A percentile compares a stretch with the other conserved stretches of the same genome.
Evolutionary conservation across 2,329 filamentous ascomycete species (phyloP).

Genomic region (Colletotrichum australisinense): DNA sequence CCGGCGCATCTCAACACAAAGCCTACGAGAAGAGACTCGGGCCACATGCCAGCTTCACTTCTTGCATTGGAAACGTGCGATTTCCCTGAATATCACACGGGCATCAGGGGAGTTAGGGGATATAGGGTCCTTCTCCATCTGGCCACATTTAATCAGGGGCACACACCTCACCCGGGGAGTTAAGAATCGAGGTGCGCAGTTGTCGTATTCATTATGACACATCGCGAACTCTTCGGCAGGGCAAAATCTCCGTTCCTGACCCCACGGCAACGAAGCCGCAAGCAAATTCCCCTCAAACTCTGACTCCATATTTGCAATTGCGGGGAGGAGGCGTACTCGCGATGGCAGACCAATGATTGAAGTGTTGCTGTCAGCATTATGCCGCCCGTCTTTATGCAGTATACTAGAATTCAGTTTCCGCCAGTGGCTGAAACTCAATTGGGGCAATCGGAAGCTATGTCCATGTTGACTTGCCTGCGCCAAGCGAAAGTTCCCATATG

Average conservation of each 20-base stretch:
- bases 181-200: neutral
- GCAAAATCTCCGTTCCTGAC: neutral
- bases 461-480: neutral
- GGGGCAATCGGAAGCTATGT: neutral
- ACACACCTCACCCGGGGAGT: neutral
- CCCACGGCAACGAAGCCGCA: no score
- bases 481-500: neutral
- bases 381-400: neutral
- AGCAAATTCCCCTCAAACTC: no score
- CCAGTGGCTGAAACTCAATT: neutral
- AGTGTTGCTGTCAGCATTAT: neutral
- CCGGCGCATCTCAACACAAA: neutral
- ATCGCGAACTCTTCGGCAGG: neutral
- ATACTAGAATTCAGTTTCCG: neutral
- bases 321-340: neutral
- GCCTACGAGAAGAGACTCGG: neutral
- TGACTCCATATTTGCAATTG: neutral
- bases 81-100: no score
- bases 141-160: no score
- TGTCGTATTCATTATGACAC: neutral
- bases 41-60: no score
- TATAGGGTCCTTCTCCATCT: neutral
- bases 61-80: no score
- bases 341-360: neutral
- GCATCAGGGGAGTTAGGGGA: neutral